Percentiles rank a stretch among this genome's conserved stretches.
Evolutionary conservation across 2,329 filamentous ascomycete species (phyloP).

Genomic region (Sclerotinia spermophila): DNA sequence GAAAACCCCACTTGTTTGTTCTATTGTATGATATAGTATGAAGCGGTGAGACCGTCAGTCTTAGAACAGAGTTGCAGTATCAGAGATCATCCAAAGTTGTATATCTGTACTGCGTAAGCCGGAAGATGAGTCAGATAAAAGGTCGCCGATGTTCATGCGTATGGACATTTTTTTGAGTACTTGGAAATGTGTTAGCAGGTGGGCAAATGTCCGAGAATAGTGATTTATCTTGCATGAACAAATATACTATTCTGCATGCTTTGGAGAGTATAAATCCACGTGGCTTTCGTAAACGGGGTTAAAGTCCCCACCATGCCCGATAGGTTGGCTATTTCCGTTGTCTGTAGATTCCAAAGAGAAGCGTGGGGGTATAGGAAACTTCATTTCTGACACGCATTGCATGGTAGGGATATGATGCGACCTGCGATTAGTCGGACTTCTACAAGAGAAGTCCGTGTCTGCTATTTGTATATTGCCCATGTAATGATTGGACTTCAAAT

Average conservation of each 20-base stretch:
- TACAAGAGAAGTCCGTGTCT: background rate
- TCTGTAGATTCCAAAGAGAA: background rate
- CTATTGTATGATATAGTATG: background rate
- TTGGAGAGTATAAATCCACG: background rate
- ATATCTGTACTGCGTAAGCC: background rate
- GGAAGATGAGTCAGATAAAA: constrained; percentile 4
- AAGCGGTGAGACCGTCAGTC: background rate
- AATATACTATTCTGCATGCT: background rate
- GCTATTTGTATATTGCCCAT: background rate
- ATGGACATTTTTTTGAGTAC: background rate
- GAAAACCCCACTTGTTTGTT: background rate
- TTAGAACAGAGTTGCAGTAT: background rate
- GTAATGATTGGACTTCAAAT: background rate
- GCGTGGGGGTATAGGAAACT: background rate
- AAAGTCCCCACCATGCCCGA: background rate
- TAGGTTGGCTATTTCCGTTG: background rate
- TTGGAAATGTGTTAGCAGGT: background rate
- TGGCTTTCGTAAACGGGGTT: background rate
- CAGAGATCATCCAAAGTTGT: background rate
- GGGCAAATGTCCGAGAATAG: background rate
- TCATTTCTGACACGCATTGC: background rate
- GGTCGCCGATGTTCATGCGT: background rate
- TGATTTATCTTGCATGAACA: background rate
- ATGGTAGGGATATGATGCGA: background rate
- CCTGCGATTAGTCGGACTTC: background rate